Percentiles rank a stretch among this genome's conserved stretches.
Evolutionary conservation across 2,329 filamentous ascomycete species (phyloP).

Genomic region (Apiospora pterosperma): DNA sequence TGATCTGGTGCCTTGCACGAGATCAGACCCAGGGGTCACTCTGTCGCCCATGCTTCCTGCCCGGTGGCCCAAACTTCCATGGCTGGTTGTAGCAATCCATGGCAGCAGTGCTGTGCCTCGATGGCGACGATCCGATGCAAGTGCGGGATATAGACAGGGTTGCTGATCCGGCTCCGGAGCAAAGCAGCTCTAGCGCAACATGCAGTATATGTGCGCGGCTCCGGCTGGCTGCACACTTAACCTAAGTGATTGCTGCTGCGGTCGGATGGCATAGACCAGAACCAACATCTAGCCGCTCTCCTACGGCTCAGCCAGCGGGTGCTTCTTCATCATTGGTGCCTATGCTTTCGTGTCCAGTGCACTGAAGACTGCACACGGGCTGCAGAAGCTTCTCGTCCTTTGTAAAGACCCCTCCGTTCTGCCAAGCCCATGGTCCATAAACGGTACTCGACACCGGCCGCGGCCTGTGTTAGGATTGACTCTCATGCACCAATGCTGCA

Average conservation of each 20-base stretch:
- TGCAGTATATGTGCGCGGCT: background rate
- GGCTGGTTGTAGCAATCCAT: background rate
- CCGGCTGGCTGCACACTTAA: background rate
- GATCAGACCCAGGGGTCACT: background rate
- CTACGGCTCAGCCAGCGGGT: background rate
- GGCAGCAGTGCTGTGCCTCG: background rate
- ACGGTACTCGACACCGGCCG: background rate
- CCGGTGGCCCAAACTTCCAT: background rate
- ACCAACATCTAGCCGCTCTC: background rate
- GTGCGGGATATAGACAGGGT: background rate
- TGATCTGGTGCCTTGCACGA: background rate
- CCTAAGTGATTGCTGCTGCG: background rate
- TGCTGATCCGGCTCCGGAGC: background rate
- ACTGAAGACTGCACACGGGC: background rate
- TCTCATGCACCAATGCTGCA: background rate
- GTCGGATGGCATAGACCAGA: background rate
- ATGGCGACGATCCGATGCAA: slow-evolving; percentile 5
- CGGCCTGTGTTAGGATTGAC: background rate
- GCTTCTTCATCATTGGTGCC: too few relatives aligned
- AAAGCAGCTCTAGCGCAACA: background rate
- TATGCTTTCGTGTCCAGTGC: background rate
- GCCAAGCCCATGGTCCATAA: background rate
- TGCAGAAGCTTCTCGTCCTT: background rate
- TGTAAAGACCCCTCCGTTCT: background rate
- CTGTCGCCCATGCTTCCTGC: background rate